Evolutionary conservation across 495 filamentous ascomycete genomes (phyloP), one percentile per base, ranked within the genome.

Genomic region (Delitschia confertaspora): DNA sequence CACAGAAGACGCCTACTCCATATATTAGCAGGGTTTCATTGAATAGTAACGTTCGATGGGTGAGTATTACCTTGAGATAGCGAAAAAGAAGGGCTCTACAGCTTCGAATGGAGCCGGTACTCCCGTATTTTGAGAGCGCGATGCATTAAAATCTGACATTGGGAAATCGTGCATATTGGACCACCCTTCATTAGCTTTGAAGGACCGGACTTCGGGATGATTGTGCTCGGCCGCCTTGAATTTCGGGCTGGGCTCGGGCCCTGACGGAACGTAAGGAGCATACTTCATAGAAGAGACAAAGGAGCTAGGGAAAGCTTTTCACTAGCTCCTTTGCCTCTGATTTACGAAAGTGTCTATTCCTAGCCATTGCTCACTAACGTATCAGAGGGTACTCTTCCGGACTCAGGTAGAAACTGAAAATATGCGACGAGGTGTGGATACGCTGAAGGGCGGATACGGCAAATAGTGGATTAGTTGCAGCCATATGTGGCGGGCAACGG

Each of bases 201-300:
- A 17, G 13, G 32, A 34, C n/a, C 13, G 5, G 18, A 5, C 32
- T 34, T 34, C 18, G 32, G n/a, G 6, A 13, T 6, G 13, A 13
- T 34, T 34, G 13, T 6, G 18, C 13, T 34, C 13, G 5, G 13
- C 18, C 5, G 18, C 18, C 5, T 5, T 34, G 18, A 17, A 17
- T 34, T 5, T 34, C 13, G 32, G 13, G n/a, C 18, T 34, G 18
- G 13, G 13, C 32, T 34, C 18, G 6, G 13, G 32, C 18, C 7
- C 13, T 34, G 18, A 34, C 13, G 32, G 13, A 34, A 34, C 18
- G 18, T 34, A 34, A 34, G 32, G 13, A 34, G 18, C 18, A 34
- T 34, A 34, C 18, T 34, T 34, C 18, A 34, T 34, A 34, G 32
- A n/a, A n/a, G 13, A 34, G 18, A 17, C 13, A 13, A 34, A 34